Conservation (phyloP, 2,329 filamentous ascomycete species). For the Pseudocercospora eumusae region DNA sequence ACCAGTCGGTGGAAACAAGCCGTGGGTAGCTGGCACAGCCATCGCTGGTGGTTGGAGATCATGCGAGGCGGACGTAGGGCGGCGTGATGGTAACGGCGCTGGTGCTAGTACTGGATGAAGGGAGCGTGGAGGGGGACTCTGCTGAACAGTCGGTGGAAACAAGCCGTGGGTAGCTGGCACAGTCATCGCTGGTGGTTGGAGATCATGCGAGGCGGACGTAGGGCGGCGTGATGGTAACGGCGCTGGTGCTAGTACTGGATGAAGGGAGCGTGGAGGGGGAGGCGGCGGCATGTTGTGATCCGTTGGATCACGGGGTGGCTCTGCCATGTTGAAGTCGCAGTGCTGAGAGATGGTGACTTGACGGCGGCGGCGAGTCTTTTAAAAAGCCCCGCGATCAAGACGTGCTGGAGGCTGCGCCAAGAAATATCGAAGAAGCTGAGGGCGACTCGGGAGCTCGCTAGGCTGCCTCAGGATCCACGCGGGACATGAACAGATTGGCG, state of each 20-base stretch:
- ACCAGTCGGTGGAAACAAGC: not conserved
- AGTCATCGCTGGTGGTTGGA: not conserved
- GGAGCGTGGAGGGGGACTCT: not conserved
- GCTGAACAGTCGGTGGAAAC: not conserved
- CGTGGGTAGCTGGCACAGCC: not conserved
- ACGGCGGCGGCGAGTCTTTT: not conserved
- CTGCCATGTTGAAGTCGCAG: not conserved
- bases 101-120: not conserved
- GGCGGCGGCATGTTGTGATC: not conserved
- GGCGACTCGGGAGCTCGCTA: not conserved
- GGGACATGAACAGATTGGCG: not conserved
- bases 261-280: not conserved
- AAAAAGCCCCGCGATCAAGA: not conserved
- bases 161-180: not conserved
- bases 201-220: not conserved
- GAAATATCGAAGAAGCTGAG: not conserved
- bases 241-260: not conserved
- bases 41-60: not conserved
- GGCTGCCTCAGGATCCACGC: not conserved
- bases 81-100: not conserved
- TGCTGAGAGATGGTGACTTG: not conserved
- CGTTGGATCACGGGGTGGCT: not conserved
- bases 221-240: not conserved
- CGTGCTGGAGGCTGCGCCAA: not conserved
- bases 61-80: not conserved